phyloP scores from a whole-genome alignment of 768 basidiomycete genomes.

The Pholiota molesta region DNA sequence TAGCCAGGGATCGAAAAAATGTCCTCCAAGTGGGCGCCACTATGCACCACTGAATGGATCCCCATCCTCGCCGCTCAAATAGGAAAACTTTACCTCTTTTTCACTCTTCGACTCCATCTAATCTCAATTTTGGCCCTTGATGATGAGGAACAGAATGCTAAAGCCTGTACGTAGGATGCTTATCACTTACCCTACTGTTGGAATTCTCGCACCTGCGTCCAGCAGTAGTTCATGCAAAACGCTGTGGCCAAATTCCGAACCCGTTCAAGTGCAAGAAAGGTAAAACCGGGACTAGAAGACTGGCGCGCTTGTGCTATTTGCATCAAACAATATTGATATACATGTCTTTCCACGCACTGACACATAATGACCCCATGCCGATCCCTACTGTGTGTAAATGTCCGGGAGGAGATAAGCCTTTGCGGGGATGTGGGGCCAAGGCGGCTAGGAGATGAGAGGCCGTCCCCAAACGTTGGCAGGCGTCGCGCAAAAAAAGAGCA shows the following conservation, averaged over 20 bases:
- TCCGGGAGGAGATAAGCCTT: constrained; percentile 3
- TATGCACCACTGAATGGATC: not conserved
- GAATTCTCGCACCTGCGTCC: no score
- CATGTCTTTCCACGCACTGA: constrained; percentile 3
- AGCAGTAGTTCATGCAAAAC: no score
- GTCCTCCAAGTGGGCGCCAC: not conserved
- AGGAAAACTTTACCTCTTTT: not conserved
- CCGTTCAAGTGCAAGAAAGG: not conserved
- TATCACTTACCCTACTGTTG: no score
- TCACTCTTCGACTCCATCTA: no score
- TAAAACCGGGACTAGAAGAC: not conserved
- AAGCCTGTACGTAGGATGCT: no score
- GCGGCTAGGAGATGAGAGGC: not conserved
- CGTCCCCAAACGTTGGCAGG: constrained; percentile 1
- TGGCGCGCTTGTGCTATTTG: not conserved
- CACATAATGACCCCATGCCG: constrained; percentile 1
- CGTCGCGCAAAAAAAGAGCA: not conserved
- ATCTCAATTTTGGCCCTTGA: no score
- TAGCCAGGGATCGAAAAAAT: no score
- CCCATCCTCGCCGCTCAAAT: not conserved
- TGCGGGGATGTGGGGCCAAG: constrained; percentile 10
- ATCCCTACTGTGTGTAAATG: constrained; percentile 8
- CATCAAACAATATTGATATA: not conserved
- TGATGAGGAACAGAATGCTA: no score
- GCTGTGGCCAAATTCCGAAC: no score